Evolutionary conservation across 108 stramenopile genomes (phyloP).

Genomic region (Parietichytrium sp.): DNA sequence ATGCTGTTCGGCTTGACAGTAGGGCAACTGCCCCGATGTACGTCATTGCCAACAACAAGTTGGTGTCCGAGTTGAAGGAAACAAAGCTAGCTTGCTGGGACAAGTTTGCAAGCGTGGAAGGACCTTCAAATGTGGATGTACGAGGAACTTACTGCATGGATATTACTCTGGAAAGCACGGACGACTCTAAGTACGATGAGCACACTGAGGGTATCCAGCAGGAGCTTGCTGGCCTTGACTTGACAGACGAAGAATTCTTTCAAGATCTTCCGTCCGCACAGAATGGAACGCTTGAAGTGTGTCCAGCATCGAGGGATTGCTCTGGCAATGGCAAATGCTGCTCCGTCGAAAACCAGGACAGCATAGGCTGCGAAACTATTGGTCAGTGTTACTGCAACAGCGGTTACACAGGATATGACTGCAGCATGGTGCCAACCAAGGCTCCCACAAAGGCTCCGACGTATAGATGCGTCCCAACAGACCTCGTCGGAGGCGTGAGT

Average conservation of each 20-base stretch:
- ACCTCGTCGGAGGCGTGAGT: background rate
- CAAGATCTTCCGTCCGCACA: background rate
- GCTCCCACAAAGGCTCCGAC: background rate
- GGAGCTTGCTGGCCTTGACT: background rate
- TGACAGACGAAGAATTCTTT: background rate
- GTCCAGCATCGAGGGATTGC: background rate
- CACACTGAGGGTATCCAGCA: background rate
- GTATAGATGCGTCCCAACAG: background rate
- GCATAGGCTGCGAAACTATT: background rate
- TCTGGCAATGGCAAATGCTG: slow-evolving; percentile 2
- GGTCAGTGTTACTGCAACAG: slow-evolving; percentile 14
- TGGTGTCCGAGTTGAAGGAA: background rate
- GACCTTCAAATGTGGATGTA: background rate
- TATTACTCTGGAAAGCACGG: background rate
- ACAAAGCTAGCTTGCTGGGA: background rate
- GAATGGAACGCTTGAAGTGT: background rate
- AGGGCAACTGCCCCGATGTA: background rate
- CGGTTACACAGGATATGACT: slow-evolving; percentile 1
- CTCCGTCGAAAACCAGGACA: background rate
- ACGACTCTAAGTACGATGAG: background rate
- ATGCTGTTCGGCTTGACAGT: background rate
- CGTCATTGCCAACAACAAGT: background rate
- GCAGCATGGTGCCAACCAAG: slow-evolving; percentile 22
- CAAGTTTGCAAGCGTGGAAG: background rate
- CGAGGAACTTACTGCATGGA: background rate